Evolutionary conservation across 2,329 filamentous ascomycete species (phyloP).

Genomic region (Calycina herbarum): DNA sequence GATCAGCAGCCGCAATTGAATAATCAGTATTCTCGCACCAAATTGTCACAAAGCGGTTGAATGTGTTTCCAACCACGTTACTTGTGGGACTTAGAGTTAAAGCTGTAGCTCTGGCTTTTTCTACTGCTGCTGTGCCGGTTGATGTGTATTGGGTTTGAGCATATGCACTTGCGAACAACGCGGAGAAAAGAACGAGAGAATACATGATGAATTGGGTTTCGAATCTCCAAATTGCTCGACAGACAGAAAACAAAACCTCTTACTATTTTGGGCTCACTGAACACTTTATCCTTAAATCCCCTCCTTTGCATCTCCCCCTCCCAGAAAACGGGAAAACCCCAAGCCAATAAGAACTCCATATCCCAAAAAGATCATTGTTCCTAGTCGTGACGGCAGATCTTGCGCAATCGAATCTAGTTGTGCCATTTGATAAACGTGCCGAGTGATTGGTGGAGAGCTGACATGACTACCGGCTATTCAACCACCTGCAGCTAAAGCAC

Average conservation of each 20-base stretch:
- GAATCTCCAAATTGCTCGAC: neutral
- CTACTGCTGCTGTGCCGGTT: conserved; percentile 11
- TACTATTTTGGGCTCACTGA: no score
- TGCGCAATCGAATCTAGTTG: neutral
- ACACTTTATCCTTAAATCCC: neutral
- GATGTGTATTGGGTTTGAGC: conserved; percentile 18
- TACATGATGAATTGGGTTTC: neutral
- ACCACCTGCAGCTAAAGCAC: neutral
- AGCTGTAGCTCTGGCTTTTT: conserved; percentile 46
- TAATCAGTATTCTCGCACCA: conserved; percentile 58
- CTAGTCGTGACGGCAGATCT: neutral
- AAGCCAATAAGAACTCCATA: no score
- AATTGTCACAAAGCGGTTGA: conserved; percentile 59
- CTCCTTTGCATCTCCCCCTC: neutral
- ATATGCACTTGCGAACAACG: neutral
- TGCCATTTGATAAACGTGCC: neutral
- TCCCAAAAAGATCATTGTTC: neutral
- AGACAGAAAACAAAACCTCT: no score
- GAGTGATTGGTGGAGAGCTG: neutral
- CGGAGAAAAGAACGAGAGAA: neutral
- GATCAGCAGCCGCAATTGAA: conserved; percentile 32
- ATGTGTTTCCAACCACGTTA: conserved; percentile 52
- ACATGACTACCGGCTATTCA: neutral
- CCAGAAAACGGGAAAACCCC: no score
- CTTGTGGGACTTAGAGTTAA: conserved; percentile 46